Evolutionary conservation across 352 stramenopile species (phyloP), one percentile per base, ranked within the genome.

Genomic region (Globisporangium echinulatum): DNA sequence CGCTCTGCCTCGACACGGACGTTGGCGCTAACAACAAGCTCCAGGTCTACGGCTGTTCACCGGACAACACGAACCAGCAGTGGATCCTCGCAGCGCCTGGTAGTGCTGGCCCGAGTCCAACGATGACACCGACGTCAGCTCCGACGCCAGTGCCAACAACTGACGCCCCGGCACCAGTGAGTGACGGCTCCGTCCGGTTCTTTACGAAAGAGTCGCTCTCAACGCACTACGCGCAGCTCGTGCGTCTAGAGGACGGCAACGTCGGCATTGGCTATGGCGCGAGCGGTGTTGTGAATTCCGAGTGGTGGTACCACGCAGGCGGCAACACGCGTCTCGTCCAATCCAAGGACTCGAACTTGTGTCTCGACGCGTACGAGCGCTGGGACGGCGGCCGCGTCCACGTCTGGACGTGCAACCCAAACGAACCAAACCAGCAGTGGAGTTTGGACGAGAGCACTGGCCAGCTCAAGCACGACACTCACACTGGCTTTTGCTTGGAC

Each of bases 1-100:
- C 69, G n/a, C 75, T 88, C 50, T 92, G 82, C 47, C 60, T 92
- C 0, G 79, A 90, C 61, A 63, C 59, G 63, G 76, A 82, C 54
- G 49, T 74, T 10, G 59, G 38, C 0, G 65, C 82, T 42, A 56
- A 57, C 59, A 75, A 84, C 63, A 88, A 82, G 61, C 59, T 89
- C 17, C 72, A 87, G 63, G 63, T 92, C 14, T 87, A 75, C 42
- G 66, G 66, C 39, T 90, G 82, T 67, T 77, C 69, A 14, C 36
- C 52, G 4, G 72, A 71, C 68, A 85, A 87, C 64, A 49, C 59
- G 37, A 87, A 86, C 68, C 79, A 89, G 61, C 59, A 81, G 61
- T 88, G 74, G 72, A 44, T 51, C 15, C 37, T 69, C 7, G 44
- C 54, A 50, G 50, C 47, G 14, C 60, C 60, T 19, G 60, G 49